Evolutionary conservation across 2,329 filamentous ascomycete species (phyloP).

Genomic region (Polychaeton citri): DNA sequence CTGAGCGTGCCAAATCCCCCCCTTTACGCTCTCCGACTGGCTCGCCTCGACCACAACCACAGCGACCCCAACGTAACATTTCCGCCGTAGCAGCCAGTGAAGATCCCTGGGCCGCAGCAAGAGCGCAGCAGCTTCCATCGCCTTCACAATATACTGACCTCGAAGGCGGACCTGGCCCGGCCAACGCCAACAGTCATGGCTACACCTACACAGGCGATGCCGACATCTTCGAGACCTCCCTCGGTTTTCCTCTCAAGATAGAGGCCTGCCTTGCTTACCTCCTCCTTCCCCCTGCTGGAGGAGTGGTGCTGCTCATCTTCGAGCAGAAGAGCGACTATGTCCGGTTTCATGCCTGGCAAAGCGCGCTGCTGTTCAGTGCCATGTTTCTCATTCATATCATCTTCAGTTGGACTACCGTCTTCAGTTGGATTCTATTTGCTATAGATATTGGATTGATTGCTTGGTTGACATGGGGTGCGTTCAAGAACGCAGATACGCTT

Average conservation of each 20-base stretch:
- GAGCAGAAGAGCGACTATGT: constrained; percentile 98
- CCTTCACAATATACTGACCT: constrained; percentile 20
- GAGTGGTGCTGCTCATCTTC: constrained; percentile 67
- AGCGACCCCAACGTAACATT: constrained; percentile 13
- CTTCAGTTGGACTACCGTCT: constrained; percentile 68
- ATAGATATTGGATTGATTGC: constrained; percentile 63
- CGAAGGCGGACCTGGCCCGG: constrained; percentile 12
- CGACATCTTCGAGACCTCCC: constrained; percentile 70
- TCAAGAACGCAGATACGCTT: constrained; percentile 61
- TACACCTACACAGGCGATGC: constrained; percentile 40
- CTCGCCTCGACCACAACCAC: constrained; percentile 27
- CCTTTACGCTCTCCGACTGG: constrained; percentile 43
- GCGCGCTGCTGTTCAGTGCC: constrained; percentile 17
- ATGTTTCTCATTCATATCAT: constrained; percentile 68
- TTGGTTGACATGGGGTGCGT: constrained; percentile 66
- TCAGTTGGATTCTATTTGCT: constrained; percentile 73
- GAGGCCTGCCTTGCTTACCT: constrained; percentile 87
- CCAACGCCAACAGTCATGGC: constrained; percentile 4
- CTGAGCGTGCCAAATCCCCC: constrained; percentile 67
- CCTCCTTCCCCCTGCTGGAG: constrained; percentile 69
- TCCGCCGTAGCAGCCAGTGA: constrained; percentile 18
- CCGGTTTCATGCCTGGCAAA: constrained; percentile 92
- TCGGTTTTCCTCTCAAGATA: constrained; percentile 75
- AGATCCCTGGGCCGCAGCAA: constrained; percentile 27
- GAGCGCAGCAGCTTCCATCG: constrained; percentile 26